A percentile compares a stretch with the other conserved stretches of the same genome.
These are phyloP conservation scores for Ceratobasidium sp. DNA, from an alignment of 1,284 basidiomycete genomes.

Conservation along the genomic window DNA sequence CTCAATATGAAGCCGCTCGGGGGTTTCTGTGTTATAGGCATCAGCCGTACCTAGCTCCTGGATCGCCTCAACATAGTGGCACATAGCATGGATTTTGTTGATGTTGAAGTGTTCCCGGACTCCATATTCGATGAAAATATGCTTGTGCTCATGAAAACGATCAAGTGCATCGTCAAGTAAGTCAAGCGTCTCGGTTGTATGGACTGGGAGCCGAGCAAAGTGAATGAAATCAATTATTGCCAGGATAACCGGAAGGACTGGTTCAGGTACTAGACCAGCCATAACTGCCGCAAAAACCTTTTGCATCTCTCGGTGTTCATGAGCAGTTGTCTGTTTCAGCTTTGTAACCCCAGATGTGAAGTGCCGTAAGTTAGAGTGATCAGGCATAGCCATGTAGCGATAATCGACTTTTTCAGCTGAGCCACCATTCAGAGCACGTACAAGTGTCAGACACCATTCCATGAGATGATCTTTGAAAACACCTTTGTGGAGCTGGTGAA, in stretches of 20 bases:
- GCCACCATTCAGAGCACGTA: background rate
- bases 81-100: constrained; percentile 39
- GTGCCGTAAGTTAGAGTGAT: constrained; percentile 15
- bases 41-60: constrained; percentile 27
- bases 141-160: constrained; percentile 52
- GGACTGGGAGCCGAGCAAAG: constrained; percentile 46
- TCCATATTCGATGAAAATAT: constrained; percentile 50
- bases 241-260: constrained; percentile 44
- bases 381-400: constrained; percentile 30
- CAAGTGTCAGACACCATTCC: constrained; percentile 8
- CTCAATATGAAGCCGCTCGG: constrained; percentile 41
- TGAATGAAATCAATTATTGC: constrained; percentile 56
- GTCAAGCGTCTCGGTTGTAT: constrained; percentile 57
- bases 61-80: constrained; percentile 36
- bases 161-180: constrained; percentile 49
- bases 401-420: constrained; percentile 22
- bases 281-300: constrained; percentile 47
- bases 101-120: constrained; percentile 11
- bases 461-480: constrained; percentile 49
- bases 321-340: constrained; percentile 23
- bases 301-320: constrained; percentile 40
- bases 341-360: background rate
- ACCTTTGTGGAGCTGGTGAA: constrained; percentile 54
- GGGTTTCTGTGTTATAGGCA: constrained; percentile 40
- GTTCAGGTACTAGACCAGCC: constrained; percentile 31